These are phyloP conservation scores for Abortiporus biennis DNA, from an alignment of 1,284 basidiomycete genomes.

Conservation along the genomic window DNA sequence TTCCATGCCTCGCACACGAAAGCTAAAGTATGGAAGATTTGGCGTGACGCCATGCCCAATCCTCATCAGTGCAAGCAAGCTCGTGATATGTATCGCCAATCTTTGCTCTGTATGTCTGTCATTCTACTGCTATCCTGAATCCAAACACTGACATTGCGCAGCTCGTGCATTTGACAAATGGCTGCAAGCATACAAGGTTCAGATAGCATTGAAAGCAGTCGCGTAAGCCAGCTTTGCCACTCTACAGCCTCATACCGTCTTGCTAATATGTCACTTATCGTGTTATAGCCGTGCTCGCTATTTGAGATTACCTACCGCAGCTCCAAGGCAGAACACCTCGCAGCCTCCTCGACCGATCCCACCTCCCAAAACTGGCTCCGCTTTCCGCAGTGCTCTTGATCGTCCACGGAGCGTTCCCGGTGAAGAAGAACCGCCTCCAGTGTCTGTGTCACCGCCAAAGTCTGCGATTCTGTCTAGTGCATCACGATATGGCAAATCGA, in stretches of 20 bases:
- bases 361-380: slow-evolving; percentile 8
- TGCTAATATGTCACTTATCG: too few species aligned
- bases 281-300: slow-evolving; percentile 64
- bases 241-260: too few species aligned
- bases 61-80: slow-evolving; percentile 60
- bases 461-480: too few species aligned
- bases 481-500: too few species aligned
- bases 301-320: slow-evolving; percentile 56
- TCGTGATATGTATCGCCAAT: slow-evolving; percentile 49
- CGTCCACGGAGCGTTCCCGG: too few species aligned
- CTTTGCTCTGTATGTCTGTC: slow-evolving; percentile 49
- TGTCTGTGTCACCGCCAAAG: too few species aligned
- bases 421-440: too few species aligned
- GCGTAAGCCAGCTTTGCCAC: slow-evolving; percentile 57
- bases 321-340: slow-evolving; percentile 18
- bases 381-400: too few species aligned
- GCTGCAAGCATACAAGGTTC: slow-evolving; percentile 59
- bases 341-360: slow-evolving; percentile 9
- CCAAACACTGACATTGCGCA: slow-evolving; percentile 27
- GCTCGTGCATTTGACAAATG: slow-evolving; percentile 58
- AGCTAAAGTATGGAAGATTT: slow-evolving; percentile 53
- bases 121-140: slow-evolving; percentile 3
- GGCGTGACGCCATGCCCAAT: slow-evolving; percentile 65
- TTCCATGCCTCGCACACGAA: slow-evolving; percentile 61
- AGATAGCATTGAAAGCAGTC: slow-evolving; percentile 71